A percentile compares a stretch with the other conserved stretches of the same genome.
These are phyloP conservation scores for Paraurostyla sp. DNA, from an alignment of 73 alveolate genomes.

Conservation along the genomic window DNA sequence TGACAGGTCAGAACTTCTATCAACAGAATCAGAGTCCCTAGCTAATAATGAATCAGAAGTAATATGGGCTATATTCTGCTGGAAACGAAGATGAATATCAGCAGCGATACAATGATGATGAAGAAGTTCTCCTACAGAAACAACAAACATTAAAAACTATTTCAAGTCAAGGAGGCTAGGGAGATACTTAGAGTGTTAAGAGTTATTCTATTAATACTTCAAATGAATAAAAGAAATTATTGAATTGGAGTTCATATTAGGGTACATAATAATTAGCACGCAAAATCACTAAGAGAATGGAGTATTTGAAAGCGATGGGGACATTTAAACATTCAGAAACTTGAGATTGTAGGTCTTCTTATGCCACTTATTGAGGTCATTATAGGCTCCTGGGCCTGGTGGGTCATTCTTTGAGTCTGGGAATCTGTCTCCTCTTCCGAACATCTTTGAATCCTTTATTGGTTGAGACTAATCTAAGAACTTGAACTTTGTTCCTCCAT, in stretches of 20 bases:
- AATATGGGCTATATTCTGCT: no score
- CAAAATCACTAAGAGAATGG: constrained; percentile 53
- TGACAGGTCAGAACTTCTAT: no score
- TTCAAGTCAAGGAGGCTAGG: constrained; percentile 9
- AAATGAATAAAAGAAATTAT: background rate
- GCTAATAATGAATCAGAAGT: no score
- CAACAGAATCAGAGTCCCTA: no score
- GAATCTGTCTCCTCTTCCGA: constrained; percentile 50
- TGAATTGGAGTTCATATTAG: constrained; percentile 44
- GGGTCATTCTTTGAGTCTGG: constrained; percentile 2
- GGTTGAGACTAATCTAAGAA: constrained; percentile 22
- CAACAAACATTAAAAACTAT: no score
- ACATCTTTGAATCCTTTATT: background rate
- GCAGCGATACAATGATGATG: no score
- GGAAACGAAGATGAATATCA: no score
- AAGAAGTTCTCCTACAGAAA: no score
- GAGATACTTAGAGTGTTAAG: background rate
- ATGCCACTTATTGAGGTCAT: constrained; percentile 55
- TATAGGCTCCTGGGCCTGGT: constrained; percentile 56
- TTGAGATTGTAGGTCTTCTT: constrained; percentile 55
- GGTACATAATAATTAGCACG: constrained; percentile 9
- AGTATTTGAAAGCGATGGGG: constrained; percentile 43
- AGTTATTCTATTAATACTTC: background rate
- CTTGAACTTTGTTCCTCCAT: constrained; percentile 53
- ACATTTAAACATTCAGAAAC: constrained; percentile 58